Percentiles rank a stretch among this genome's conserved stretches.
Evolutionary conservation across 495 filamentous ascomycete genomes (phyloP).

Genomic region (Pseudomonodictys pantanalensis): DNA sequence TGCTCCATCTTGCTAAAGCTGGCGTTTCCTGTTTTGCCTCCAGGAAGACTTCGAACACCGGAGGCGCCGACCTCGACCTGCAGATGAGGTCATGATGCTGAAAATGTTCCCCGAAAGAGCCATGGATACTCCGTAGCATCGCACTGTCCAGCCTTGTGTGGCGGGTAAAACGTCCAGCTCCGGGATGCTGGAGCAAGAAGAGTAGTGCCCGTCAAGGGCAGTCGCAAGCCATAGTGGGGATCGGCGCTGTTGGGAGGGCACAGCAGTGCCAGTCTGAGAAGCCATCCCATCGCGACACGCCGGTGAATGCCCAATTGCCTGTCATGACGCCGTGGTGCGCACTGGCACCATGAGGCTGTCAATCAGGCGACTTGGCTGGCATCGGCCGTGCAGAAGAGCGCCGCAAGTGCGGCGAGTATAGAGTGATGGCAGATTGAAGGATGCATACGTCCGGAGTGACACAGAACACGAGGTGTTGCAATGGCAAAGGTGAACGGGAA

Average conservation of each 20-base stretch:
- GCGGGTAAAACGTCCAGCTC: slow-evolving; percentile 11
- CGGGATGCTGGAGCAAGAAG: not conserved
- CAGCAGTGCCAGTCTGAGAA: not conserved
- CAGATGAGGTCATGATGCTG: slow-evolving; percentile 23
- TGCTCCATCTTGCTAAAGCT: too few species aligned
- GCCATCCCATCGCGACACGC: not conserved
- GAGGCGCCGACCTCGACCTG: not conserved
- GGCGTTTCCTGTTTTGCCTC: slow-evolving; percentile 9
- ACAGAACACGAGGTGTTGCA: not conserved
- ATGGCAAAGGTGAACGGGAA: not conserved
- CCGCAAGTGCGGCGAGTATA: not conserved
- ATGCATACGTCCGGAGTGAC: slow-evolving; percentile 3
- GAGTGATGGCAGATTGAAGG: not conserved
- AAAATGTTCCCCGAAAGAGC: not conserved
- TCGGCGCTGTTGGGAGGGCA: not conserved
- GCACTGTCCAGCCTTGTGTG: not conserved
- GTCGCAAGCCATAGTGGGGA: not conserved
- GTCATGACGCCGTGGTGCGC: not conserved
- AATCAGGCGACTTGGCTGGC: not conserved
- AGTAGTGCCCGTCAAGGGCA: not conserved
- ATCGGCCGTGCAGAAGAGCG: not conserved
- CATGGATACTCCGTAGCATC: not conserved
- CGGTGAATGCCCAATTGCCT: not conserved
- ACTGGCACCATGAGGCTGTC: not conserved
- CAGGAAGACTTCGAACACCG: not conserved